phyloP scores from a whole-genome alignment of 169 alveolate species.

The Plasmodium ovale region DNA sequence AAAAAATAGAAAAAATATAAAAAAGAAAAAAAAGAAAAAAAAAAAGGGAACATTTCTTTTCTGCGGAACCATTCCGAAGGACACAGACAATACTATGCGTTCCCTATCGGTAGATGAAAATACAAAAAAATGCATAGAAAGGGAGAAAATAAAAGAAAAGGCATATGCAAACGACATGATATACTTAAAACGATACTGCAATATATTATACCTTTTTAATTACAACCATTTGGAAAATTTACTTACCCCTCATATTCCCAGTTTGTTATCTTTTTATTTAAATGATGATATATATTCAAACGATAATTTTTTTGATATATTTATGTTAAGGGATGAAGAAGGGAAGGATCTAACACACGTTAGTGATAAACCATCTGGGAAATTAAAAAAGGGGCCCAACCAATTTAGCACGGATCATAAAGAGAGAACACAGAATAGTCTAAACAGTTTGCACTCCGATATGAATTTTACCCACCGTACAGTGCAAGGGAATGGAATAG shows the following conservation, averaged over 20 bases:
- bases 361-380: no score
- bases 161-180: conserved; percentile 33
- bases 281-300: conserved; percentile 11
- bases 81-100: neutral
- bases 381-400: no score
- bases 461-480: no score
- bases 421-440: no score
- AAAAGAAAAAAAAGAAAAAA: neutral
- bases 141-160: conserved; percentile 9
- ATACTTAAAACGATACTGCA: conserved; percentile 40
- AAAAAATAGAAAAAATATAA: neutral
- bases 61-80: neutral
- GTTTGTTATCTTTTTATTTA: conserved; percentile 28
- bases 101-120: neutral
- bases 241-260: conserved; percentile 46
- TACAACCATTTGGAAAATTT: conserved; percentile 67
- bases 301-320: conserved; percentile 28
- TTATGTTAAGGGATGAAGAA: neutral
- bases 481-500: no score
- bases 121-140: neutral
- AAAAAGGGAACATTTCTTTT: conserved; percentile 11
- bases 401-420: no score
- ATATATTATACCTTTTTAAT: conserved; percentile 33
- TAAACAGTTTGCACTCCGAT: no score
- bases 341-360: no score